phyloP scores from a whole-genome alignment of 306 rosid species.

The Acacia acuminata region DNA sequence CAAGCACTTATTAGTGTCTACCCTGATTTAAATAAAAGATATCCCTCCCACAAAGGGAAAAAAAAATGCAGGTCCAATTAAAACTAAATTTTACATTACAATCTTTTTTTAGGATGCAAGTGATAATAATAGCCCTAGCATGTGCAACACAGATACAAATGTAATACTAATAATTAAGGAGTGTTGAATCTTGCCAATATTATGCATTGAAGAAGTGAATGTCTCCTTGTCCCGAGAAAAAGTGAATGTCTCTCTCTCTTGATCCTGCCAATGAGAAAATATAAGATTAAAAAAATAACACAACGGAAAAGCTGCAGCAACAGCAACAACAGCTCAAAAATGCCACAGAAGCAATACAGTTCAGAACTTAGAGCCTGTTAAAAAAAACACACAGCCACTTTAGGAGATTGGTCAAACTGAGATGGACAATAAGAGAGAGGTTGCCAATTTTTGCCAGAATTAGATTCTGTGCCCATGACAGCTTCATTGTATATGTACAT shows the following conservation, averaged over 20 bases:
- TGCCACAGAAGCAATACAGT: neutral
- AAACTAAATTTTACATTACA: neutral
- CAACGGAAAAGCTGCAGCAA: neutral
- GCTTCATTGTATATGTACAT: neutral
- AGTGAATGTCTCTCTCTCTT: neutral
- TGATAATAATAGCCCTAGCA: neutral
- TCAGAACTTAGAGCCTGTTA: neutral
- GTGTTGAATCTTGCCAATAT: neutral
- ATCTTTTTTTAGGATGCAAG: neutral
- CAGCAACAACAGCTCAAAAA: neutral
- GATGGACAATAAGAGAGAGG: neutral
- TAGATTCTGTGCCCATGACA: neutral
- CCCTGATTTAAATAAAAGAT: too few relatives aligned
- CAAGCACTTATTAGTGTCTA: too few relatives aligned
- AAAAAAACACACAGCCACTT: neutral
- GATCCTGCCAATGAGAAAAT: neutral
- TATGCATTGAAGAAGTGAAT: neutral
- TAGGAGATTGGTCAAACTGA: neutral
- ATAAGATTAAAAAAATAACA: neutral
- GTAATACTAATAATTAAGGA: neutral
- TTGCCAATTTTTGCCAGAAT: neutral
- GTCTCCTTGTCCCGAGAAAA: neutral
- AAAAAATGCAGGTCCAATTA: neutral
- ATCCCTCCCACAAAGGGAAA: too few relatives aligned
- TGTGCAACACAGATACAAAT: neutral